Evolutionary conservation across 75 land plant genomes (phyloP).

Genomic region (Ceratopteris richardii): DNA sequence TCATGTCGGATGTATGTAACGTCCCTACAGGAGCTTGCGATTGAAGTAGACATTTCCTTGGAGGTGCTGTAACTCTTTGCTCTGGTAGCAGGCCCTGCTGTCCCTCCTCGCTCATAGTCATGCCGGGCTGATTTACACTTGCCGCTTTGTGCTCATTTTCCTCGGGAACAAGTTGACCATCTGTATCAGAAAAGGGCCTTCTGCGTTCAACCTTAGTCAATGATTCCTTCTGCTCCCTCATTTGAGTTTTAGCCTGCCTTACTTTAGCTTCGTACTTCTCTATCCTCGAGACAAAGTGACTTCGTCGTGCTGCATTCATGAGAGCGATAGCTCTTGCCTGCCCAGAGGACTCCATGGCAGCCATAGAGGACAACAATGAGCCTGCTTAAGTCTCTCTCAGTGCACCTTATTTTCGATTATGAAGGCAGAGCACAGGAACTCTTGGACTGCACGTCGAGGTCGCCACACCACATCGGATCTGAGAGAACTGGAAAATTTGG

Average conservation of each 20-base stretch:
- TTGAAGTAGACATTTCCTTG: not conserved
- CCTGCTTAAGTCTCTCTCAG: too few species aligned
- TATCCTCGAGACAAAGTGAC: not conserved
- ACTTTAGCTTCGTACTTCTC: conserved; percentile 8
- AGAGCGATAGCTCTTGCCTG: conserved; percentile 1
- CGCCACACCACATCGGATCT: too few species aligned
- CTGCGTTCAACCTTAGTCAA: not conserved
- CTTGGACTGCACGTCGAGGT: too few species aligned
- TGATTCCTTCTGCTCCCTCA: not conserved
- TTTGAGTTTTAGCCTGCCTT: not conserved
- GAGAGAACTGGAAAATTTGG: too few species aligned
- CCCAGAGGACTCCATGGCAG: conserved; percentile 5
- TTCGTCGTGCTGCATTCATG: conserved; percentile 4
- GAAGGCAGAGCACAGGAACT: too few species aligned
- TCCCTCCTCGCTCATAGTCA: not conserved
- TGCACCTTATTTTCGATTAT: too few species aligned
- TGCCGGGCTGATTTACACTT: not conserved
- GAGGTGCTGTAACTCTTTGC: not conserved
- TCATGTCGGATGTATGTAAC: too few species aligned
- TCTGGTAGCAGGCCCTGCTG: not conserved
- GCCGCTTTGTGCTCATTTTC: not conserved
- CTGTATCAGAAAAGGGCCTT: not conserved
- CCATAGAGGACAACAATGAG: too few species aligned
- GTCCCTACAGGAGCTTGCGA: too few species aligned
- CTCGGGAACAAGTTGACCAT: not conserved